Conservation (phyloP, 768 basidiomycete species). For the Boletus reticuloceps region DNA sequence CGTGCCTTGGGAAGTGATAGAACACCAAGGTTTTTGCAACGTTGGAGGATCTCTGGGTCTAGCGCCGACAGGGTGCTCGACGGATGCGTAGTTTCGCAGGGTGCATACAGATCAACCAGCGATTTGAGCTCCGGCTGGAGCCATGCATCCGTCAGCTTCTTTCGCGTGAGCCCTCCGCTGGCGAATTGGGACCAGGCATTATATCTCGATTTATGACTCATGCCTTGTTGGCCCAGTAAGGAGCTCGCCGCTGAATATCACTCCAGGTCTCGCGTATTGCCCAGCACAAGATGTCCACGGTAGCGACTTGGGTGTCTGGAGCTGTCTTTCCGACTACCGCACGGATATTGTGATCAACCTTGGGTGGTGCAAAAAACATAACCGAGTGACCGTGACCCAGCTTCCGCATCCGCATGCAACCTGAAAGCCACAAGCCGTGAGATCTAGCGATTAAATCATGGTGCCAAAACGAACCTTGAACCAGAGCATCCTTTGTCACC, state of each 20-base stretch:
- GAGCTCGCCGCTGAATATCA: not conserved
- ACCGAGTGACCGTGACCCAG: constrained; percentile 46
- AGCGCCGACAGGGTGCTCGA: too few relatives aligned
- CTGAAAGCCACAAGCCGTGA: constrained; percentile 16
- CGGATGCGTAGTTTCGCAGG: too few relatives aligned
- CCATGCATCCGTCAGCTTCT: too few relatives aligned
- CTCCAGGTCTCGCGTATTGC: constrained; percentile 41
- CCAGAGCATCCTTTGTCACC: constrained; percentile 33
- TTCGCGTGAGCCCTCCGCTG: not conserved
- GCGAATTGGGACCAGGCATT: constrained; percentile 14
- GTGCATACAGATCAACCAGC: too few relatives aligned
- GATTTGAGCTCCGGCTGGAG: too few relatives aligned
- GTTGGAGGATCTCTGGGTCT: too few relatives aligned
- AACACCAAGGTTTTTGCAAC: too few relatives aligned
- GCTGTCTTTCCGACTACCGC: constrained; percentile 7
- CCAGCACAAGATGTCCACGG: constrained; percentile 41
- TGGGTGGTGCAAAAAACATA: constrained; percentile 42
- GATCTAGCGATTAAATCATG: not conserved
- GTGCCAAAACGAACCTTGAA: constrained; percentile 28
- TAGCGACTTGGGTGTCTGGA: not conserved
- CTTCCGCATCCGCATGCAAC: constrained; percentile 52
- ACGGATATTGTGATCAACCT: constrained; percentile 38
- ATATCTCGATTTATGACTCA: constrained; percentile 2
- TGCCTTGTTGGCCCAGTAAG: constrained; percentile 25
- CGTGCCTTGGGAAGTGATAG: too few relatives aligned